These are phyloP conservation scores for Coemansia sp. DNA, from an alignment of 192 early-diverging fungal genomes.

Conservation along the genomic window DNA sequence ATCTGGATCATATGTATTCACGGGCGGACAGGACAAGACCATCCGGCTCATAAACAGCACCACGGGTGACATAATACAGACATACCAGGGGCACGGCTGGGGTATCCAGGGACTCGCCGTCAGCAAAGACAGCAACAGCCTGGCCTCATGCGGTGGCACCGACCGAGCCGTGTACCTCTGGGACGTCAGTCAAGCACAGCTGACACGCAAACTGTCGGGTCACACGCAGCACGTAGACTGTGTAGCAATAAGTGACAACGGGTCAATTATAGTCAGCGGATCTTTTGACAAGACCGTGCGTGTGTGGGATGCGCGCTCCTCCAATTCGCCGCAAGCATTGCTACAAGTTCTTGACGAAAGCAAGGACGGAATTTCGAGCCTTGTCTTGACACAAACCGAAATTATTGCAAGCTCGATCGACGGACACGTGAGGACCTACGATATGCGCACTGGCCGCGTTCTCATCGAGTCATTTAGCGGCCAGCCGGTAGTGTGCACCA, in stretches of 20 bases:
- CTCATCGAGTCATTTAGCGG: conserved; percentile 72
- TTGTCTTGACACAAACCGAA: conserved; percentile 68
- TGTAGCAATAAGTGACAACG: conserved; percentile 76
- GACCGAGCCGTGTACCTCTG: conserved; percentile 82
- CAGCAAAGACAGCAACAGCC: conserved; percentile 56
- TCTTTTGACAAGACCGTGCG: conserved; percentile 60
- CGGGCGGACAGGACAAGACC: conserved; percentile 73
- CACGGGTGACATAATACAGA: conserved; percentile 68
- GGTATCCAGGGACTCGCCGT: conserved; percentile 60
- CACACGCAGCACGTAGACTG: conserved; percentile 85
- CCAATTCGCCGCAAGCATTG: conserved; percentile 44
- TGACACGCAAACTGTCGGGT: conserved; percentile 71
- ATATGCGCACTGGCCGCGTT: conserved; percentile 75
- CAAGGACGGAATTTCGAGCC: conserved; percentile 81
- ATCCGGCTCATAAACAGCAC: conserved; percentile 69
- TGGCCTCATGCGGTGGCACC: conserved; percentile 74
- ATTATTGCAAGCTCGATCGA: conserved; percentile 84
- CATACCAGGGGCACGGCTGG: conserved; percentile 83
- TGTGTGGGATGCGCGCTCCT: conserved; percentile 54
- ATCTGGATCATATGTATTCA: conserved; percentile 77
- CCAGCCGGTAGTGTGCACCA: conserved; percentile 72
- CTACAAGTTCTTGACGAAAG: conserved; percentile 82
- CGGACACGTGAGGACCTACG: conserved; percentile 79
- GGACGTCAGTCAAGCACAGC: conserved; percentile 76
- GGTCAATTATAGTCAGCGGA: conserved; percentile 77